These are phyloP conservation scores for Pichia scutulata DNA, from an alignment of 805 yeast species.

Conservation along the genomic window DNA sequence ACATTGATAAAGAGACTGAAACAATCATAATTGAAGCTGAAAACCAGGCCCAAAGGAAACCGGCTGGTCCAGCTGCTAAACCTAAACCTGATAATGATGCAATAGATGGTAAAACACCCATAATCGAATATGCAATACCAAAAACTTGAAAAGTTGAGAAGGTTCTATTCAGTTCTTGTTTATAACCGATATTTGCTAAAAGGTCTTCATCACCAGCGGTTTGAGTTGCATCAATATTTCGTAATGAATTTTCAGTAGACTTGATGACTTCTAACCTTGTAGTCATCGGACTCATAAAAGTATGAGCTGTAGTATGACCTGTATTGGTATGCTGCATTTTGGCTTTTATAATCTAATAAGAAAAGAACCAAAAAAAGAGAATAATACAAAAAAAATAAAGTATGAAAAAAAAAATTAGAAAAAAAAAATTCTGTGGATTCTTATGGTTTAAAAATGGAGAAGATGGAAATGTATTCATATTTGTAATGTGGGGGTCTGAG, in stretches of 20 bases:
- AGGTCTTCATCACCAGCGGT: conserved; percentile 28
- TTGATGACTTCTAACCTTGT: conserved; percentile 16
- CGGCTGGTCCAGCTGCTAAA: conserved; percentile 53
- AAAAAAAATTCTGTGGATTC: not conserved
- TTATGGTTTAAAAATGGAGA: not conserved
- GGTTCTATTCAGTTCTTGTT: conserved; percentile 56
- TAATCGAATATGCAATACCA: conserved; percentile 64
- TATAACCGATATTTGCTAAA: conserved; percentile 57
- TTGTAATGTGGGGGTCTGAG: not conserved
- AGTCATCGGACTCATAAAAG: conserved; percentile 11
- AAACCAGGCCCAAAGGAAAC: conserved; percentile 69
- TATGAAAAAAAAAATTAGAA: not conserved
- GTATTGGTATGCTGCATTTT: not conserved
- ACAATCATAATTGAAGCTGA: conserved; percentile 48
- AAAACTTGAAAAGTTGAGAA: conserved; percentile 58
- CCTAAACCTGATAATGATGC: conserved; percentile 48
- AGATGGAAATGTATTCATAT: not conserved
- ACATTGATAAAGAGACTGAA: conserved; percentile 53
- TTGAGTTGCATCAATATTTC: conserved; percentile 24
- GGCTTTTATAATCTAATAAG: not conserved
- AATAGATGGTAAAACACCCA: conserved; percentile 63
- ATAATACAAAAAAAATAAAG: not conserved
- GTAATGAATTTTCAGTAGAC: conserved; percentile 19
- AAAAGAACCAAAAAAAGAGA: not conserved
- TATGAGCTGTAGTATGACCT: conserved; percentile 3